Percentiles rank a stretch among this genome's conserved stretches.
phyloP scores from a whole-genome alignment of 352 stramenopile genomes.

The Pythium guiyangense region DNA sequence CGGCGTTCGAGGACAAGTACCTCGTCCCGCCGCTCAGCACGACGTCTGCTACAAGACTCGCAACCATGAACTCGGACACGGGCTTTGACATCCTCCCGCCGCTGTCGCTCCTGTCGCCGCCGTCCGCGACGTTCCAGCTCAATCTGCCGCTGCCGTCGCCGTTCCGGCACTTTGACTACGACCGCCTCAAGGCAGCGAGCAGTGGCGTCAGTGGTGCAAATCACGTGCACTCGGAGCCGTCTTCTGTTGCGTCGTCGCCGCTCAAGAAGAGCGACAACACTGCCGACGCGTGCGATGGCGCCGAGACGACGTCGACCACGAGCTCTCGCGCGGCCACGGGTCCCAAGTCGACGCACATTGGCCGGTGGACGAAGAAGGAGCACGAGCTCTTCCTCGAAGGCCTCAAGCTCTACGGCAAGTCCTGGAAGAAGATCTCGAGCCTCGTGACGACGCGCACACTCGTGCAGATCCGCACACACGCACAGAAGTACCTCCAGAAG shows the following conservation, averaged over 20 bases:
- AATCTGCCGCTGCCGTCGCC: conserved; percentile 1
- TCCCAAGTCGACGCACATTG: conserved; percentile 33
- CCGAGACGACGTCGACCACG: not conserved
- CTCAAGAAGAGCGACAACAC: not conserved
- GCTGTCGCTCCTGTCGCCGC: conserved; percentile 10
- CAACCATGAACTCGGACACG: conserved; percentile 1
- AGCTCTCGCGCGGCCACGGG: not conserved
- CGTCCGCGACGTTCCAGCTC: conserved; percentile 2
- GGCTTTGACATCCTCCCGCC: conserved; percentile 9
- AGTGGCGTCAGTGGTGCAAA: not conserved
- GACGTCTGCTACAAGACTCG: not conserved
- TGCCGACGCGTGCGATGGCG: not conserved
- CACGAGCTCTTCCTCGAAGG: conserved; percentile 88
- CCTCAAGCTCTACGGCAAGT: conserved; percentile 82
- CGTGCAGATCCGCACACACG: conserved; percentile 96
- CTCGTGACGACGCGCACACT: conserved; percentile 78
- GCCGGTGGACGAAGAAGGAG: conserved; percentile 88
- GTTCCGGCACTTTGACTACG: conserved; percentile 5
- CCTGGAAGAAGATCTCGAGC: conserved; percentile 89
- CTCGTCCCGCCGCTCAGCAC: conserved; percentile 10
- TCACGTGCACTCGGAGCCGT: not conserved
- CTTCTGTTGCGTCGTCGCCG: not conserved
- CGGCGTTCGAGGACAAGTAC: conserved; percentile 29
- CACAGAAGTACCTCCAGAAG: conserved; percentile 96
- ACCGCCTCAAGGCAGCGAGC: not conserved